phyloP scores from a whole-genome alignment of 1,284 basidiomycete genomes.

The Termitomyces sp. region DNA sequence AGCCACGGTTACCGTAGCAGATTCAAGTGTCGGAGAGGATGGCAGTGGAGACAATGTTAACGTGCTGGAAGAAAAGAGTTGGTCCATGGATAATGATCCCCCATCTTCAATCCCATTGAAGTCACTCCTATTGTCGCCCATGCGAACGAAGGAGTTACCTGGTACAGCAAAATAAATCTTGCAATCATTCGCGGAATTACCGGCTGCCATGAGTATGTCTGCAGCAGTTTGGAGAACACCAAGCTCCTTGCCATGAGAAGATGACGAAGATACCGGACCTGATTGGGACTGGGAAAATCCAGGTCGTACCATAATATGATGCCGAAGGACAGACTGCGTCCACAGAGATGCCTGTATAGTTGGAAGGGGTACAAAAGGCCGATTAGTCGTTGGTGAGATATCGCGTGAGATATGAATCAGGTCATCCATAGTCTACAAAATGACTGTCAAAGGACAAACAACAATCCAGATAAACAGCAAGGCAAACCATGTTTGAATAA shows the following conservation, averaged over 20 bases:
- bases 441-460: slow-evolving; percentile 8
- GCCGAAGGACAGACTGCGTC: slow-evolving; percentile 61
- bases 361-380: slow-evolving; percentile 63
- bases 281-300: not conserved
- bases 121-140: slow-evolving; percentile 67
- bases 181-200: slow-evolving; percentile 20
- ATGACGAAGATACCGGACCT: slow-evolving; percentile 20
- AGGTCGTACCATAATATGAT: slow-evolving; percentile 46
- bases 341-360: slow-evolving; percentile 77
- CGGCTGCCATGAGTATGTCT: slow-evolving; percentile 39
- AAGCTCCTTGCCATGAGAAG: slow-evolving; percentile 52
- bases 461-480: slow-evolving; percentile 8
- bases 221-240: slow-evolving; percentile 48
- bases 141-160: slow-evolving; percentile 69
- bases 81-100: slow-evolving; percentile 32
- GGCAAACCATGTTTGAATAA: slow-evolving; percentile 81
- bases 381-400: slow-evolving; percentile 62
- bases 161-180: slow-evolving; percentile 65
- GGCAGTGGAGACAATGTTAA: slow-evolving; percentile 17
- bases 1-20: slow-evolving; percentile 4
- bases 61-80: slow-evolving; percentile 29
- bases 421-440: slow-evolving; percentile 65
- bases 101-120: slow-evolving; percentile 33
- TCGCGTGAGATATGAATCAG: slow-evolving; percentile 70
- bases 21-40: slow-evolving; percentile 15